Base-by-base conservation (phyloP, 768 basidiomycete genomes). In the Leccinum rimulosum region DNA sequence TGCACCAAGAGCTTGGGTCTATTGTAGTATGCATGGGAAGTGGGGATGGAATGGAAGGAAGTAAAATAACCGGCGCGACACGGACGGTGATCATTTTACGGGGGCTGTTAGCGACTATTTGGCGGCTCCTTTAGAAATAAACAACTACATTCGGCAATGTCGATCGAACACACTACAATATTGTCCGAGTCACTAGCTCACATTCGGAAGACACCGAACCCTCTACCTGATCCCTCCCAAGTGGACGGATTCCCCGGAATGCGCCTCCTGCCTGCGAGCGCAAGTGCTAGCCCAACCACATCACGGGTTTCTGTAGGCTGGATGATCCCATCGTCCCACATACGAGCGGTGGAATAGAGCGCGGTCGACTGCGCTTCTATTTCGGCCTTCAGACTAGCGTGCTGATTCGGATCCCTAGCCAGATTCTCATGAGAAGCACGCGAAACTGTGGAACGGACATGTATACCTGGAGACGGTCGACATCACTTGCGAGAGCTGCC, bases 261-360 rank as follows among this genome's bases (percentile, higher is more conserved):
- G 58, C 28, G 57, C 63, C 77, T 75, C 61, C 84, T 77, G 28
- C 81, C 82, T 52, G 89, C 84, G n/a, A 98, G 78, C 10, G 88
- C 89, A 8, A 98, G 82, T n/a, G 87, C 90, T 6, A 98, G 79
- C 6, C 94, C 95, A 48, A 97, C 81, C 1, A 91, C 87, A 72
- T 94, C 88, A 57, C 95, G 80, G 0, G 95, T 97, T 67, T 97
- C 94, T 9, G 84, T 84, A 5, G 95, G 95, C 64, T 82, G 84
- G 73, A 98, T 93, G 57, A 97, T 89, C 3, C 92, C 92, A 64
- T 95, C 92, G 67, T 95, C 94, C 94, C 93, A 97, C 56, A 98
- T 75, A n/a, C 93, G 85, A 11, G 95, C 95, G 1, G 90, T 91
- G 2, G 93, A 93, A 62, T 94, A 98, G 17, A 89, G 69, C 4